Conservation (phyloP, 2,329 filamentous ascomycete genomes). For the Venturia aucupariae region DNA sequence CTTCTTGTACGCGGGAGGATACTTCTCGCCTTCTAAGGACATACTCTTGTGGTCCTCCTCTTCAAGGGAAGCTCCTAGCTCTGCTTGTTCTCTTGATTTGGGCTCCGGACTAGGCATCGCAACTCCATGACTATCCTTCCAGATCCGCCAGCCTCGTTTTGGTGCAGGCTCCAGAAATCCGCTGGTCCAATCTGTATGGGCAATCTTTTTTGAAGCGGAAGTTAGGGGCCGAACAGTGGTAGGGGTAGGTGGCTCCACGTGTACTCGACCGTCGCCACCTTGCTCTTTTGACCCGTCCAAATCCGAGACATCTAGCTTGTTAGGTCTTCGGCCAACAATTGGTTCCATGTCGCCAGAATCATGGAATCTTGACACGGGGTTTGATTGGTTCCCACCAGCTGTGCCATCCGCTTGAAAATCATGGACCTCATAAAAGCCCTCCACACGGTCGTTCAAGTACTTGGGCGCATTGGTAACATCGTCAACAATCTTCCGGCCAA, state of each 20-base stretch:
- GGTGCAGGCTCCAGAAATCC: conserved; percentile 23
- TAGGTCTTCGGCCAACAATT: background rate
- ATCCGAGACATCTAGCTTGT: background rate
- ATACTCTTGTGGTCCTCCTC: conserved; percentile 22
- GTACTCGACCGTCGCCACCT: background rate
- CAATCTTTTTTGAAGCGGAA: conserved; percentile 1
- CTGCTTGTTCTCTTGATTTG: conserved; percentile 27
- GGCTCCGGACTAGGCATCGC: conserved; percentile 38
- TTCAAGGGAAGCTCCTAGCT: conserved; percentile 19
- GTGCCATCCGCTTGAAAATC: background rate
- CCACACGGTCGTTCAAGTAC: background rate
- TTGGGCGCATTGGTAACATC: conserved; percentile 9
- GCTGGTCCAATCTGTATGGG: conserved; percentile 20
- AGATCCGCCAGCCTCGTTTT: conserved; percentile 21
- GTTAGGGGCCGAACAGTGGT: background rate
- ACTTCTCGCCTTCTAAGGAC: conserved; percentile 21
- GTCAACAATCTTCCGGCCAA: conserved; percentile 9
- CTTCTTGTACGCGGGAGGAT: conserved; percentile 25
- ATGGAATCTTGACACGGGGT: background rate
- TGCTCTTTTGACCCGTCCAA: background rate
- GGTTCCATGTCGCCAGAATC: background rate
- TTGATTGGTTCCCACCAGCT: background rate
- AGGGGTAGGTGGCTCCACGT: background rate
- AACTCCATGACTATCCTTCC: conserved; percentile 25
- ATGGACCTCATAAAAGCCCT: background rate